Evolutionary conservation across 2,329 filamentous ascomycete genomes (phyloP).

Genomic region (Xylaria sp.): DNA sequence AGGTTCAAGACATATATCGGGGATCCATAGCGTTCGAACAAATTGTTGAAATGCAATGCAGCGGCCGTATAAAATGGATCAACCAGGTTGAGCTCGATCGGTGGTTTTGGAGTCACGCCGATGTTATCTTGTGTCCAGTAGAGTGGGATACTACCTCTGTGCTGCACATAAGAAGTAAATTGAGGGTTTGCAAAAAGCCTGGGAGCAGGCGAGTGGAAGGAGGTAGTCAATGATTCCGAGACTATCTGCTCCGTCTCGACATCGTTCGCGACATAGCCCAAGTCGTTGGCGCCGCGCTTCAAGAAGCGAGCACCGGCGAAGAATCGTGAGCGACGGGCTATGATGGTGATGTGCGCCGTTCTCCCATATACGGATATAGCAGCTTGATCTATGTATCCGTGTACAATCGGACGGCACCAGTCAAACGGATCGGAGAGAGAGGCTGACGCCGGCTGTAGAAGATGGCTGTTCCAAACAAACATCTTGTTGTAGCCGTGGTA

Average conservation of each 20-base stretch:
- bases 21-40: conserved; percentile 91
- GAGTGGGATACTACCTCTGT: conserved; percentile 93
- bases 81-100: conserved; percentile 92
- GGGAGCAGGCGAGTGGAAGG: conserved; percentile 89
- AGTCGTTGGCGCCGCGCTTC: conserved; percentile 92
- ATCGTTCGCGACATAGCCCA: conserved; percentile 96
- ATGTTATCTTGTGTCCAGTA: conserved; percentile 98
- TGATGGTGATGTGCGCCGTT: conserved; percentile 88
- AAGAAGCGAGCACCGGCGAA: conserved; percentile 94
- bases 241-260: conserved; percentile 99
- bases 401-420: conserved; percentile 95
- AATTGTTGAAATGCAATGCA: conserved; percentile 90
- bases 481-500: conserved; percentile 81
- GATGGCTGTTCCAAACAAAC: conserved; percentile 97
- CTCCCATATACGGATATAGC: conserved; percentile 85
- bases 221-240: conserved; percentile 90
- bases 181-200: conserved; percentile 85
- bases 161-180: conserved; percentile 96
- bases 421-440: conserved; percentile 83
- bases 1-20: conserved; percentile 92
- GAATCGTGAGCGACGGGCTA: conserved; percentile 87
- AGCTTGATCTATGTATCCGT: conserved; percentile 94
- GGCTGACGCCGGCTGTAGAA: conserved; percentile 75
- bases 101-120: conserved; percentile 93
- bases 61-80: conserved; percentile 96